These are phyloP conservation scores for Spergularia marina DNA, from an alignment of 148 eudicot species.

Conservation along the genomic window DNA sequence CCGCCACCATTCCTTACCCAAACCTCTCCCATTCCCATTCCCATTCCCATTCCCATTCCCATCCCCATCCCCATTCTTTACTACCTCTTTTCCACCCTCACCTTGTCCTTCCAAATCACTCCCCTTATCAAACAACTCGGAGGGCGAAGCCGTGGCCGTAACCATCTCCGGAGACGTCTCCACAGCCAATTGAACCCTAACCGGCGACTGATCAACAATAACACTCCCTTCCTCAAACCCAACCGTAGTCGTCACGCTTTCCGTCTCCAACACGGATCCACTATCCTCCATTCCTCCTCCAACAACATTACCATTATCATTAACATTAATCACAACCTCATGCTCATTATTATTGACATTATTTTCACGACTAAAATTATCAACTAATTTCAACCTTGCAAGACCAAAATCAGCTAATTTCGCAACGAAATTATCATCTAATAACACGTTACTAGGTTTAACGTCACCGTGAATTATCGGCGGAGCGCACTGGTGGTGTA, in stretches of 20 bases:
- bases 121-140: constrained; percentile 43
- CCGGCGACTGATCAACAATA: constrained; percentile 52
- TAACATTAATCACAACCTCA: constrained; percentile 24
- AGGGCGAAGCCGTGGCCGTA: constrained; percentile 39
- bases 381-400: constrained; percentile 60
- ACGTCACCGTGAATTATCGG: constrained; percentile 88
- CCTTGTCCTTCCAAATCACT: constrained; percentile 48
- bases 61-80: constrained; percentile 21
- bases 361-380: too few species aligned
- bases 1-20: constrained; percentile 26
- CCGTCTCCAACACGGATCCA: constrained; percentile 60
- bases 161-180: constrained; percentile 69
- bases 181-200: constrained; percentile 33
- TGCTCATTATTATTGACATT: constrained; percentile 18
- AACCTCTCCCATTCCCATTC: constrained; percentile 1
- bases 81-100: constrained; percentile 20
- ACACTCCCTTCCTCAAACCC: constrained; percentile 59
- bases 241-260: constrained; percentile 53
- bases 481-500: constrained; percentile 75
- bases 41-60: constrained; percentile 29
- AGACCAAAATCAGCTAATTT: constrained; percentile 90
- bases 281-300: constrained; percentile 49
- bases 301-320: constrained; percentile 28
- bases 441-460: constrained; percentile 82
- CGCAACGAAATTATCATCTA: constrained; percentile 58